A percentile compares a stretch with the other conserved stretches of the same genome.
phyloP scores from a whole-genome alignment of 495 filamentous ascomycete genomes.

The Annulohypoxylon moriforme region DNA sequence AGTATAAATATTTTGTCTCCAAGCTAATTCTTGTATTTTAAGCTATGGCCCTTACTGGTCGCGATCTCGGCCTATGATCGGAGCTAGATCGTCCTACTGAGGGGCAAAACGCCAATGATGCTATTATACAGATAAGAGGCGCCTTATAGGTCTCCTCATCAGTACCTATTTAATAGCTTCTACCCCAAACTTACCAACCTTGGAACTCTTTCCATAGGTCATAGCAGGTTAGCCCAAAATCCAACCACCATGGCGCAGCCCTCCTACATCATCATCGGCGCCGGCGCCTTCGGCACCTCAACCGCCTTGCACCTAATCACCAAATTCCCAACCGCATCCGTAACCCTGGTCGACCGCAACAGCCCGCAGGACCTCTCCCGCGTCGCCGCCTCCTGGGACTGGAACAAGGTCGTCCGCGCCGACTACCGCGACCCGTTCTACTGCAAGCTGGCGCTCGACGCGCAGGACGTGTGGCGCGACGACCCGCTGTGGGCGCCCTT shows the following conservation, averaged over 20 bases:
- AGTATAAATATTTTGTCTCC: not conserved
- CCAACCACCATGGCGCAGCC: constrained; percentile 41
- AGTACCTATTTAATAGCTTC: not conserved
- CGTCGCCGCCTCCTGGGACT: constrained; percentile 71
- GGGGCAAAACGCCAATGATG: constrained; percentile 25
- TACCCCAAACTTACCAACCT: not conserved
- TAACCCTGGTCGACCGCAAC: constrained; percentile 70
- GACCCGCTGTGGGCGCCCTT: constrained; percentile 65
- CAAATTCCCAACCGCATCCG: constrained; percentile 59
- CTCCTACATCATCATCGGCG: constrained; percentile 70
- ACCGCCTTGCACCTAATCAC: constrained; percentile 71
- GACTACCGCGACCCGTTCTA: constrained; percentile 72
- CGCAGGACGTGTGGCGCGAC: constrained; percentile 63
- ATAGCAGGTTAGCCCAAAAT: no score
- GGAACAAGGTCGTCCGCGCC: constrained; percentile 74
- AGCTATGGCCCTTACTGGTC: constrained; percentile 1
- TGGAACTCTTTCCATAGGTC: not conserved
- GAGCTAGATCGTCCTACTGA: constrained; percentile 20
- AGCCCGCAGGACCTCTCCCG: constrained; percentile 53
- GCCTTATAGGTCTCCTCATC: not conserved
- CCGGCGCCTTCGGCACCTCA: constrained; percentile 73
- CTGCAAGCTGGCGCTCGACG: constrained; percentile 66
- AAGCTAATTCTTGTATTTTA: not conserved
- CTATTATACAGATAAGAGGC: not conserved
- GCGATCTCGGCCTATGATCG: constrained; percentile 32